A percentile compares a stretch with the other conserved stretches of the same genome.
These are phyloP conservation scores for Penicillium concentricum DNA, from an alignment of 2,329 filamentous ascomycete genomes.

Conservation along the genomic window DNA sequence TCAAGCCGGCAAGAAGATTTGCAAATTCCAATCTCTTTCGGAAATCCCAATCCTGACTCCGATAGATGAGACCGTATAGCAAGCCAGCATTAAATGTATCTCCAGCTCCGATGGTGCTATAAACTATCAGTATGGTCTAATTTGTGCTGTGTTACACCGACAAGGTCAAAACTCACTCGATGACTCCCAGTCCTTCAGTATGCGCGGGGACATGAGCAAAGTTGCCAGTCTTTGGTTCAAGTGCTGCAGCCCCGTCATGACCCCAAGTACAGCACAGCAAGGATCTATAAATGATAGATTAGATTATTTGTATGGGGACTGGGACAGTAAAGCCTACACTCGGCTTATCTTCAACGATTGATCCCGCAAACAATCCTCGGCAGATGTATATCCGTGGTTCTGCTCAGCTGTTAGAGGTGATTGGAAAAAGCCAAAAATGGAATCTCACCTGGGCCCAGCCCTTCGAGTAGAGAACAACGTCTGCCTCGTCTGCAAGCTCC, in stretches of 20 bases:
- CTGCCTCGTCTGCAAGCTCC: slow-evolving; percentile 60
- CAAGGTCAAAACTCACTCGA: slow-evolving; percentile 55
- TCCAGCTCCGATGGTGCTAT: slow-evolving; percentile 69
- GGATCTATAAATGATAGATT: slow-evolving; percentile 33
- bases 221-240: slow-evolving; percentile 37
- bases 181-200: slow-evolving; percentile 41
- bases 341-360: slow-evolving; percentile 43
- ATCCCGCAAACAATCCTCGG: slow-evolving; percentile 53
- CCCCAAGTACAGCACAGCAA: slow-evolving; percentile 62
- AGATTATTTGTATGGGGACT: background rate
- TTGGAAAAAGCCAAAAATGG: too few relatives aligned
- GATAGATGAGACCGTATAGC: slow-evolving; percentile 60
- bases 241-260: slow-evolving; percentile 51
- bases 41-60: slow-evolving; percentile 50
- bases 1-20: slow-evolving; percentile 65
- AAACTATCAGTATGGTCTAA: slow-evolving; percentile 10
- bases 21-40: slow-evolving; percentile 58
- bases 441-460: slow-evolving; percentile 64
- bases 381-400: slow-evolving; percentile 44
- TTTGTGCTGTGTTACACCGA: background rate
- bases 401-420: slow-evolving; percentile 8
- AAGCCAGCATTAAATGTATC: slow-evolving; percentile 75
- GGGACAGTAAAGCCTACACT: slow-evolving; percentile 44
- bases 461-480: slow-evolving; percentile 72
- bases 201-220: slow-evolving; percentile 48